Percentiles rank a stretch among this genome's conserved stretches.
These are phyloP conservation scores for Penicillium rolfsii DNA, from an alignment of 2,329 filamentous ascomycete genomes.

Conservation along the genomic window DNA sequence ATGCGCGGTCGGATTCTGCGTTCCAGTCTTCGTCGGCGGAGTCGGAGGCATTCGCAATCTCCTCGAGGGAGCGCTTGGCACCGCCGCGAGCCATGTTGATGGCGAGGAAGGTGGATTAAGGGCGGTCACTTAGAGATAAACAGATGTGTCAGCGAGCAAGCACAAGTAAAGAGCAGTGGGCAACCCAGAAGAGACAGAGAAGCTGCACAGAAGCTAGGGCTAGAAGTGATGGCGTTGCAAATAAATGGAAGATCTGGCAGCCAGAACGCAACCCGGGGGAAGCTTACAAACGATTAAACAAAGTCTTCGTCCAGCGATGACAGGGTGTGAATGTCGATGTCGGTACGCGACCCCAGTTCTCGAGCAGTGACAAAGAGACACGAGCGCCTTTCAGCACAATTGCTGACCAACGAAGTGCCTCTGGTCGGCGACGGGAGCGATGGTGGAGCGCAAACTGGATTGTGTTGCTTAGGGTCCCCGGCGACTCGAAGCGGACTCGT, in stretches of 20 bases:
- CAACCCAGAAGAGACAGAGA: background rate
- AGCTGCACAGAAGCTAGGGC: background rate
- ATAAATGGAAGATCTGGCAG: slow-evolving; percentile 2
- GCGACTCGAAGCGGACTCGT: slow-evolving; percentile 28
- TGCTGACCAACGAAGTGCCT: slow-evolving; percentile 21
- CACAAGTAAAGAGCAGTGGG: background rate
- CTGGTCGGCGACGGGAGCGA: slow-evolving; percentile 19
- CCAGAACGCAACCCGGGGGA: slow-evolving; percentile 3
- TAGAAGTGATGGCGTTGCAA: background rate
- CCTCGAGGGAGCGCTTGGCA: slow-evolving; percentile 48
- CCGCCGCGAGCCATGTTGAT: slow-evolving; percentile 34
- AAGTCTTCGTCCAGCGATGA: slow-evolving; percentile 18
- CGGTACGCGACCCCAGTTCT: slow-evolving; percentile 3
- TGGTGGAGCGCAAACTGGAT: slow-evolving; percentile 28
- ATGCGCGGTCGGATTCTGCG: slow-evolving; percentile 37
- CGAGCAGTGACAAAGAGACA: background rate
- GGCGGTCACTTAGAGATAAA: slow-evolving; percentile 11
- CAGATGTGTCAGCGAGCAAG: slow-evolving; percentile 14
- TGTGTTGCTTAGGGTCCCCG: slow-evolving; percentile 21
- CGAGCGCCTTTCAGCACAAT: slow-evolving; percentile 19
- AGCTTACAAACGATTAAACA: slow-evolving; percentile 19
- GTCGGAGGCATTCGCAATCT: slow-evolving; percentile 49
- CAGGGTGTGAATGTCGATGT: background rate
- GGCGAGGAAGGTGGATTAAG: slow-evolving; percentile 18
- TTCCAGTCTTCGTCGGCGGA: slow-evolving; percentile 52